These are phyloP conservation scores for Blastocystis hominis DNA, from an alignment of 352 stramenopile species.

Conservation along the genomic window DNA sequence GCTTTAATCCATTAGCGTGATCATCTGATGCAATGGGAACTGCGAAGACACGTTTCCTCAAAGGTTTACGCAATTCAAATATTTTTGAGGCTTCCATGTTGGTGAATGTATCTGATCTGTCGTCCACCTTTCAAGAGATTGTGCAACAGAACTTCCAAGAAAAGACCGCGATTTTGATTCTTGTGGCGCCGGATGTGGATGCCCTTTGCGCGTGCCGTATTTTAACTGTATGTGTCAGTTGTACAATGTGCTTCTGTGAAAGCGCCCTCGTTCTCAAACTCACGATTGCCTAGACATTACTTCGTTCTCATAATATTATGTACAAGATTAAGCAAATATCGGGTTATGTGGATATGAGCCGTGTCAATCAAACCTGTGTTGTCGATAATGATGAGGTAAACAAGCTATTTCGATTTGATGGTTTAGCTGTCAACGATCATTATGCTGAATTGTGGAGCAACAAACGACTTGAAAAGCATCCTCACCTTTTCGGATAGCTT, in stretches of 20 bases:
- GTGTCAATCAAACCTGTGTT: slow-evolving; percentile 33
- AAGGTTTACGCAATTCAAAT: background rate
- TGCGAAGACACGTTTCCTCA: no score
- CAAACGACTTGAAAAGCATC: background rate
- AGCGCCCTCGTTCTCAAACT: background rate
- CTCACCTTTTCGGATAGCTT: background rate
- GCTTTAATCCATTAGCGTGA: no score
- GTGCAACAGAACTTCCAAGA: background rate
- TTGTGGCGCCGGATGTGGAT: slow-evolving; percentile 28
- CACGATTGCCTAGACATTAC: background rate
- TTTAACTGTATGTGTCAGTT: background rate
- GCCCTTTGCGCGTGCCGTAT: background rate
- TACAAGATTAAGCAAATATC: slow-evolving; percentile 52
- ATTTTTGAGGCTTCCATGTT: background rate
- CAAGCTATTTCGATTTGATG: background rate
- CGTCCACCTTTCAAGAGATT: background rate
- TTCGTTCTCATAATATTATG: slow-evolving; percentile 11
- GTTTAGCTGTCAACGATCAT: background rate
- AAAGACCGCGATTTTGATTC: background rate
- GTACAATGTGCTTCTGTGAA: background rate
- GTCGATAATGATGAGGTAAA: background rate
- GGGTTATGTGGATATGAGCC: slow-evolving; percentile 31
- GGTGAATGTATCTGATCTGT: background rate
- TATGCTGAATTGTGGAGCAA: slow-evolving; percentile 46
- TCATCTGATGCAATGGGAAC: no score